Conservation (phyloP, 192 early-diverging fungal genomes). For the Neocallimastix lanati region DNA sequence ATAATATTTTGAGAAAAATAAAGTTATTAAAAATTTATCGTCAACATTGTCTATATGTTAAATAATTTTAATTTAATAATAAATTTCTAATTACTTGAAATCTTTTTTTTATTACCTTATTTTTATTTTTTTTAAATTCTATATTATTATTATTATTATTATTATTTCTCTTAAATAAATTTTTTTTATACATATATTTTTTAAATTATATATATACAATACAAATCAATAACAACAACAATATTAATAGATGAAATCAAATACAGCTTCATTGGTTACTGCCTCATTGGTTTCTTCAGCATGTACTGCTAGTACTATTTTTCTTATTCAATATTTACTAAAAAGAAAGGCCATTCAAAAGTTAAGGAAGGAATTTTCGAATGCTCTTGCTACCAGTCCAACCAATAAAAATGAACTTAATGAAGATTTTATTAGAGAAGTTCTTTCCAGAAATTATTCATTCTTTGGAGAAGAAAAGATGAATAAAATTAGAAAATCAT, state of each 20-base stretch:
- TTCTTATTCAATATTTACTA: neutral
- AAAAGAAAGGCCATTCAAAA: neutral
- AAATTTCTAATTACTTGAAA: too few relatives aligned
- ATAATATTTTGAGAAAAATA: too few relatives aligned
- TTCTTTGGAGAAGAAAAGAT: constrained; percentile 77
- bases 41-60: too few relatives aligned
- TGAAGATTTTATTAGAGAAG: constrained; percentile 63
- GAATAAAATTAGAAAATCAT: constrained; percentile 47
- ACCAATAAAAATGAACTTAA: constrained; percentile 9
- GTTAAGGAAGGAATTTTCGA: neutral
- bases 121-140: too few relatives aligned
- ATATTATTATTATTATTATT: too few relatives aligned
- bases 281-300: neutral
- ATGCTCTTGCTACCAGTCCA: neutral
- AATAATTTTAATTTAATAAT: too few relatives aligned
- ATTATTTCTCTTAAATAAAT: too few relatives aligned
- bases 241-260: neutral
- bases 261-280: neutral
- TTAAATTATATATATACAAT: too few relatives aligned
- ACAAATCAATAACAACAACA: too few relatives aligned
- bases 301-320: neutral
- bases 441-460: constrained; percentile 66
- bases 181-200: too few relatives aligned
- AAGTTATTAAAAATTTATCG: too few relatives aligned
- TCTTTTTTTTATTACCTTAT: too few relatives aligned